These are phyloP conservation scores for Trichophyton benhamiae DNA, from an alignment of 2,329 filamentous ascomycete species.

Conservation along the genomic window DNA sequence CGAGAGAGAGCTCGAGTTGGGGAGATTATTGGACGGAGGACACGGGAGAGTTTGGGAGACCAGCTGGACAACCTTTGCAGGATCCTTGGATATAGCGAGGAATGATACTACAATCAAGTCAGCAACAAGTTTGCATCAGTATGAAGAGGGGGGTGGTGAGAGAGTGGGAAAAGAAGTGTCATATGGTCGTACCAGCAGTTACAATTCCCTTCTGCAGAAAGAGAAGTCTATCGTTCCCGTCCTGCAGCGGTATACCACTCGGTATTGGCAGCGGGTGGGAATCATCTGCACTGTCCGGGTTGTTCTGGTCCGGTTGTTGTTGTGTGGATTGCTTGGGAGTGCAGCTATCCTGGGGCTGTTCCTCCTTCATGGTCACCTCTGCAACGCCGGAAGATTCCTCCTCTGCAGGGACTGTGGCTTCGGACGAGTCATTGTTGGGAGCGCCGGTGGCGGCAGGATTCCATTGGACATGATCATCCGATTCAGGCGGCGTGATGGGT, in stretches of 20 bases:
- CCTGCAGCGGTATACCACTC: constrained; percentile 20
- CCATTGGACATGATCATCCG: constrained; percentile 30
- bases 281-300: background rate
- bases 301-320: background rate
- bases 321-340: background rate
- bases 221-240: constrained; percentile 21
- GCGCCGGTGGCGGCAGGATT: constrained; percentile 23
- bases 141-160: background rate
- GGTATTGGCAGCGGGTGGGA: background rate
- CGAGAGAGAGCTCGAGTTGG: constrained; percentile 15
- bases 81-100: constrained; percentile 27
- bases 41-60: constrained; percentile 50
- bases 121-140: background rate
- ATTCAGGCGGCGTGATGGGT: constrained; percentile 33
- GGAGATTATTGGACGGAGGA: constrained; percentile 30
- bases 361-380: background rate
- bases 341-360: background rate
- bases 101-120: constrained; percentile 24
- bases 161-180: background rate
- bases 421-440: constrained; percentile 18
- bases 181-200: constrained; percentile 24
- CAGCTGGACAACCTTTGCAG: constrained; percentile 37
- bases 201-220: constrained; percentile 30
- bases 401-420: background rate
- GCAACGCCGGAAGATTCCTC: background rate